Conservation (phyloP, 1,284 basidiomycete genomes). For the Phaffia rhodozyma region DNA sequence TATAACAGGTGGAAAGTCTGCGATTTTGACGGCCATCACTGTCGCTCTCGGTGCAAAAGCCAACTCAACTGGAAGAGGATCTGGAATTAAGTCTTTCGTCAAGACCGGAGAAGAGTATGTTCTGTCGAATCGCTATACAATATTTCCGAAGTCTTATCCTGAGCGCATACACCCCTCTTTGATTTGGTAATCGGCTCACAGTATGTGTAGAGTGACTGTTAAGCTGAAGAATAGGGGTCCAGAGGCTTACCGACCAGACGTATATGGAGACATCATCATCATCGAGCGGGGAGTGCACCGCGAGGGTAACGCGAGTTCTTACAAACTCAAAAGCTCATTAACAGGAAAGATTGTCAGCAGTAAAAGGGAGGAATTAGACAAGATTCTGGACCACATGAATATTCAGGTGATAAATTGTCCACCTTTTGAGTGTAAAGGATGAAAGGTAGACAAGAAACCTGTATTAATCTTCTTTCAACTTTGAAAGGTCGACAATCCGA, state of each 20-base stretch:
- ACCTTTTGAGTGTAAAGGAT: not conserved
- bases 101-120: conserved; percentile 66
- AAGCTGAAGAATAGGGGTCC: conserved; percentile 75
- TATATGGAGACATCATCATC: conserved; percentile 72
- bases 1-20: conserved; percentile 75
- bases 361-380: conserved; percentile 74
- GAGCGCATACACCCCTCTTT: not conserved
- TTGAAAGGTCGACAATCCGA: conserved; percentile 71
- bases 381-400: conserved; percentile 86
- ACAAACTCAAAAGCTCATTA: conserved; percentile 60
- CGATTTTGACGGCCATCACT: conserved; percentile 84
- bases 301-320: conserved; percentile 49
- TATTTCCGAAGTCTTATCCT: not conserved
- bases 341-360: conserved; percentile 56
- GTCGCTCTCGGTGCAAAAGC: conserved; percentile 91
- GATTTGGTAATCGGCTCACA: conserved; percentile 26
- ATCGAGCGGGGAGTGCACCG: conserved; percentile 71
- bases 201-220: conserved; percentile 64
- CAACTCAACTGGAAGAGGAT: conserved; percentile 72
- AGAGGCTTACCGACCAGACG: conserved; percentile 71
- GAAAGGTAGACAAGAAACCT: not conserved
- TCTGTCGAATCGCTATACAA: not conserved
- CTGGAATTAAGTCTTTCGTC: conserved; percentile 77
- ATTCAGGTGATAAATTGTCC: conserved; percentile 47
- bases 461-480: not conserved